These are phyloP conservation scores for Globisporangium lucens DNA, from an alignment of 352 stramenopile genomes.

Conservation along the genomic window DNA sequence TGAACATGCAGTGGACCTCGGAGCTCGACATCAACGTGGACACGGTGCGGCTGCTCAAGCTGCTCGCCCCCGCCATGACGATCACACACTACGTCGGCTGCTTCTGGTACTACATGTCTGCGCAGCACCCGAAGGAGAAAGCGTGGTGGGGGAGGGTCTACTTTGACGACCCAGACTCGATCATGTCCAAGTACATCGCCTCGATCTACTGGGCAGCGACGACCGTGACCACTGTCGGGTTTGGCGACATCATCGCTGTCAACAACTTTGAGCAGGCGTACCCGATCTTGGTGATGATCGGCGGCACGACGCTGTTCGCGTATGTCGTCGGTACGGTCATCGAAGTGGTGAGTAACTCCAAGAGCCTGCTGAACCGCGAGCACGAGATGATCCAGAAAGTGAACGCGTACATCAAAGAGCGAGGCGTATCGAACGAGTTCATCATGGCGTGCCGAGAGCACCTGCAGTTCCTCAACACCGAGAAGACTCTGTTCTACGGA, in stretches of 20 bases:
- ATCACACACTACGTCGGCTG: slow-evolving; percentile 82
- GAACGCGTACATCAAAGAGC: slow-evolving; percentile 80
- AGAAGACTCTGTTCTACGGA: slow-evolving; percentile 73
- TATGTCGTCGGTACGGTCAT: slow-evolving; percentile 83
- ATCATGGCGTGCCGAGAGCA: slow-evolving; percentile 69
- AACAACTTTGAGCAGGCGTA: slow-evolving; percentile 73
- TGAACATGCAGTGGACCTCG: slow-evolving; percentile 71
- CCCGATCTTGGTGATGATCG: slow-evolving; percentile 81
- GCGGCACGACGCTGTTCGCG: slow-evolving; percentile 76
- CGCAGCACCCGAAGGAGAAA: slow-evolving; percentile 32
- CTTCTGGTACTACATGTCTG: slow-evolving; percentile 82
- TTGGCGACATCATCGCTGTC: slow-evolving; percentile 77
- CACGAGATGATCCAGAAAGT: slow-evolving; percentile 67
- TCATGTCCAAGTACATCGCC: slow-evolving; percentile 71
- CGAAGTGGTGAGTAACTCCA: slow-evolving; percentile 76
- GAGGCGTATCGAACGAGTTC: slow-evolving; percentile 67
- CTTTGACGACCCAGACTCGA: slow-evolving; percentile 54
- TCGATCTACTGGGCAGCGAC: slow-evolving; percentile 85
- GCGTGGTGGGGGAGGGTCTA: slow-evolving; percentile 56
- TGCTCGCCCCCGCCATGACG: slow-evolving; percentile 61
- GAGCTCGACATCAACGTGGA: slow-evolving; percentile 77
- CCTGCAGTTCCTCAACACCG: slow-evolving; percentile 59
- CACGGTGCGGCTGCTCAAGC: slow-evolving; percentile 68
- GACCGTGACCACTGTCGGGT: slow-evolving; percentile 86
- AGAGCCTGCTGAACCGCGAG: slow-evolving; percentile 70